Evolutionary conservation across 1,284 basidiomycete species (phyloP), one percentile per base, ranked within the genome.

Genomic region (Boletus smithii): DNA sequence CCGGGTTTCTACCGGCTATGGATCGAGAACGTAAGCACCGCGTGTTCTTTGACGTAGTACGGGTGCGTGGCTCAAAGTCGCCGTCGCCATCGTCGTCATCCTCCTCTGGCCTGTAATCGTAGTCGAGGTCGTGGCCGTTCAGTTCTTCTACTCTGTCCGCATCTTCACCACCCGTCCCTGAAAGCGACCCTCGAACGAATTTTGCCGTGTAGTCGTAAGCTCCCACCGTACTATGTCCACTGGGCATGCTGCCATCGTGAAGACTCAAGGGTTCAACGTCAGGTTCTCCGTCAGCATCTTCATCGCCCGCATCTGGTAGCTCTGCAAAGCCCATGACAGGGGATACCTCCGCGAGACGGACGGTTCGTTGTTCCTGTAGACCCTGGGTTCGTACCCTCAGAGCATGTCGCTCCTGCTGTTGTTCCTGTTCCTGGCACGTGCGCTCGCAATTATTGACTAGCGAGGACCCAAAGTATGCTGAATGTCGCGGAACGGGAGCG

Each of bases 351-450:
- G 63, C 66, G n/a, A 67, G 63, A 8, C 67, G 51, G 9, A 65
- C 63, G 41, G 63, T 65, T 34, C 53, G 57, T 40, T 65, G 63
- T 37, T 67, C 62, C 31, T 65, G 63, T 27, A 67, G 48, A 50
- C 55, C 65, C 53, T 68, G 66, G 5, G 67, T 68, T 20, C 50
- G 58, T 47, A 65, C 60, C 47, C 65, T 51, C 44, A 65, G 26
- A 14, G 58, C 66, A 46, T 62, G 66, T 9, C 65, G 61, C 44
- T 66, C 66, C 14, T 63, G 61, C 35, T 67, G 62, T 8, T 55
- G 66, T 67, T 65, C 67, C 62, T 65, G 63, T 67, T 69, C 63
- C 67, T 65, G 65, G 46, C 67, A 65, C 62, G 63, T 69, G 64
- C 63, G 65, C 44, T 65, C 65, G 52, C 63, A 65, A 51, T 53